phyloP scores from a whole-genome alignment of 768 basidiomycete species.

The Suillus alpinus region DNA sequence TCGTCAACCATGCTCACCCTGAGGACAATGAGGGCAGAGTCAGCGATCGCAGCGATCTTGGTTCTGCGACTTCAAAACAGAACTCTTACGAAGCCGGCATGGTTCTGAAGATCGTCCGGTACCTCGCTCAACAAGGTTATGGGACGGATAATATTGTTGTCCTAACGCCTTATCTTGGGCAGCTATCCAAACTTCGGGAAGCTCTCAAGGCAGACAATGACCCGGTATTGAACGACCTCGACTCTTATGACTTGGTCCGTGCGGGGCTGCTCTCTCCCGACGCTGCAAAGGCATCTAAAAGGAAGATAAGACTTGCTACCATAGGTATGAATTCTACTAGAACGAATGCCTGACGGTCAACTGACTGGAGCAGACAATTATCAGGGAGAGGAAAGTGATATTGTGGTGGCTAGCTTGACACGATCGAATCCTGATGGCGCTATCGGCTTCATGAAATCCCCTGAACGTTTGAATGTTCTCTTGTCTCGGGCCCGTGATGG shows the following conservation, averaged over 20 bases:
- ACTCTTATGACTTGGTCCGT: constrained; percentile 50
- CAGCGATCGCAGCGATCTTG: constrained; percentile 41
- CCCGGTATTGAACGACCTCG: constrained; percentile 59
- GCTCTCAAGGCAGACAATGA: constrained; percentile 43
- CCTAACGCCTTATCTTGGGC: constrained; percentile 62
- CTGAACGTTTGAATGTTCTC: constrained; percentile 63
- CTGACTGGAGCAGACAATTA: constrained; percentile 51
- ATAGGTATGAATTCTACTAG: constrained; percentile 42
- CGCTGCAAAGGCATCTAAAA: constrained; percentile 41
- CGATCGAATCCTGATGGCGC: constrained; percentile 50
- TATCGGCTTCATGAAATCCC: constrained; percentile 64
- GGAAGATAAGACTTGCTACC: constrained; percentile 51
- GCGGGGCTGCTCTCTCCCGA: constrained; percentile 48
- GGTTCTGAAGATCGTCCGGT: constrained; percentile 58
- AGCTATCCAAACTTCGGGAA: constrained; percentile 45
- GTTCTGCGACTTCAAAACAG: constrained; percentile 48
- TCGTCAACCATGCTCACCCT: constrained; percentile 51
- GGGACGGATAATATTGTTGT: constrained; percentile 54
- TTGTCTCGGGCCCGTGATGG: constrained; percentile 59
- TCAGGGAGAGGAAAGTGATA: constrained; percentile 67
- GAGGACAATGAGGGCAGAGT: constrained; percentile 44
- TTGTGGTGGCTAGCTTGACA: constrained; percentile 56
- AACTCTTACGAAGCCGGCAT: constrained; percentile 54
- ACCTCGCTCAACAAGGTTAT: constrained; percentile 63
- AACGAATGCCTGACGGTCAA: neutral